phyloP scores from a whole-genome alignment of 2,329 filamentous ascomycete species.

The Ophiostoma populinum region DNA sequence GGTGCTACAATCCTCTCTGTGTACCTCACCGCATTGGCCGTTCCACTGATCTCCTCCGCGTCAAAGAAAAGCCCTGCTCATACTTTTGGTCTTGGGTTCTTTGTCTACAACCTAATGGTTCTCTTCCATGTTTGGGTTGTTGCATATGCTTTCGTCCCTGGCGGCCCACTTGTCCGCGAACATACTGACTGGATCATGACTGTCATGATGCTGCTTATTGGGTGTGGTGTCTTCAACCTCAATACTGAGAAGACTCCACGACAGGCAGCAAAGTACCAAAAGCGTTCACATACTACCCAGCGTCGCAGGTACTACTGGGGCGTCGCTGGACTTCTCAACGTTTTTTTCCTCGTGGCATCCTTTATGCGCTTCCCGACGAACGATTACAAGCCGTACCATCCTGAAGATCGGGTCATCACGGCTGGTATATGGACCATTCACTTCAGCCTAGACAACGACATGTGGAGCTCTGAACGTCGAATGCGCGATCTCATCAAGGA shows the following conservation, averaged over 20 bases:
- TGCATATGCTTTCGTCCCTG: slow-evolving; percentile 93
- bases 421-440: slow-evolving; percentile 98
- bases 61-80: slow-evolving; percentile 58
- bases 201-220: slow-evolving; percentile 68
- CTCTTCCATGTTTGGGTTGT: slow-evolving; percentile 99
- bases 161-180: slow-evolving; percentile 79
- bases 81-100: slow-evolving; percentile 76
- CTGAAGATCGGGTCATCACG: slow-evolving; percentile 71
- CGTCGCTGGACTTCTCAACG: slow-evolving; percentile 56
- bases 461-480: slow-evolving; percentile 93
- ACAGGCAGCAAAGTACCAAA: slow-evolving; percentile 25
- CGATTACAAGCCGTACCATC: slow-evolving; percentile 80
- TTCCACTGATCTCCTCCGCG: slow-evolving; percentile 59
- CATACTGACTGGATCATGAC: slow-evolving; percentile 94
- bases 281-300: slow-evolving; percentile 17
- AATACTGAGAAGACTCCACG: slow-evolving; percentile 22
- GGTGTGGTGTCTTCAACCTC: slow-evolving; percentile 65
- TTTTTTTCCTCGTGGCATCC: slow-evolving; percentile 62
- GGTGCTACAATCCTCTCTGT: slow-evolving; percentile 59
- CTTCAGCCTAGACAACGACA: slow-evolving; percentile 93
- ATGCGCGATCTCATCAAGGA: slow-evolving; percentile 86
- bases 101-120: slow-evolving; percentile 84
- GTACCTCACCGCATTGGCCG: slow-evolving; percentile 67
- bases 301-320: slow-evolving; percentile 35
- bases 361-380: slow-evolving; percentile 87